A percentile compares a stretch with the other conserved stretches of the same genome.
These are phyloP conservation scores for Cornus controversa DNA, from an alignment of 148 eudicot genomes.

Conservation along the genomic window DNA sequence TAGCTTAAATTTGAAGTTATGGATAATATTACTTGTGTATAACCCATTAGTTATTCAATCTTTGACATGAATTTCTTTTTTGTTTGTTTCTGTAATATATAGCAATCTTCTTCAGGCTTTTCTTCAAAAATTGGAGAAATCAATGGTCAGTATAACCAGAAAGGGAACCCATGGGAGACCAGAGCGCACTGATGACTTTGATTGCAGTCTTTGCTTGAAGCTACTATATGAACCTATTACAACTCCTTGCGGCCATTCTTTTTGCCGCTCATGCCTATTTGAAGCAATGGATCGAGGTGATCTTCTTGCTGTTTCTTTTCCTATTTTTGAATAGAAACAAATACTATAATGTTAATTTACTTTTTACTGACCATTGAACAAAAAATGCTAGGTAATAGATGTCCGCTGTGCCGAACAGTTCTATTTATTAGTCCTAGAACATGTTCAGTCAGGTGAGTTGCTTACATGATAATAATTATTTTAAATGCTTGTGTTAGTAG, in stretches of 20 bases:
- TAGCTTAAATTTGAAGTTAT: not conserved
- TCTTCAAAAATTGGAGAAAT: constrained; percentile 56
- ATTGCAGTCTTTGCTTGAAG: constrained; percentile 93
- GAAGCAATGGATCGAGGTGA: constrained; percentile 95
- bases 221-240: constrained; percentile 90
- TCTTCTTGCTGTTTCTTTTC: constrained; percentile 18
- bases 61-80: not conserved
- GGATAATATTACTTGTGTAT: not conserved
- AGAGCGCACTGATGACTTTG: constrained; percentile 85
- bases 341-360: not conserved
- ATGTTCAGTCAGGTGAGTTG: constrained; percentile 69
- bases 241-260: constrained; percentile 98
- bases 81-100: constrained; percentile 18
- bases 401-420: constrained; percentile 90
- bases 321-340: constrained; percentile 4
- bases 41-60: not conserved
- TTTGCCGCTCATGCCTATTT: constrained; percentile 94
- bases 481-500: not conserved
- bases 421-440: constrained; percentile 81
- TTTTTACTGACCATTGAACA: constrained; percentile 17
- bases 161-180: constrained; percentile 53
- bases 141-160: constrained; percentile 28
- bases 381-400: constrained; percentile 64
- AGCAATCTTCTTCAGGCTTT: constrained; percentile 63
- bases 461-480: not conserved